Conservation (phyloP, 1,284 basidiomycete species). For the Puccinia polysora region DNA sequence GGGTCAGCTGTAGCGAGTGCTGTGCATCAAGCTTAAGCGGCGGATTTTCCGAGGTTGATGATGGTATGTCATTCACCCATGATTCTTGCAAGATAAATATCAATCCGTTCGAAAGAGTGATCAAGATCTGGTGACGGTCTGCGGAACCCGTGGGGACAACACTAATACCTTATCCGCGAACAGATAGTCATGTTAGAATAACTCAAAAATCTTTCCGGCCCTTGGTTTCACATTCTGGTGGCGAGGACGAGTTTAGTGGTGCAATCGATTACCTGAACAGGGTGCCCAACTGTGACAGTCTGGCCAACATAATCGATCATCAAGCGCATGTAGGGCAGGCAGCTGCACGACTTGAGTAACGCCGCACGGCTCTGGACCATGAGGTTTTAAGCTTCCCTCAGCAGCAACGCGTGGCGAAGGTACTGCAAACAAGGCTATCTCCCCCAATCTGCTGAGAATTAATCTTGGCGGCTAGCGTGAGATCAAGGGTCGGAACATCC, state of each 20-base stretch:
- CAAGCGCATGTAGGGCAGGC: conserved; percentile 6
- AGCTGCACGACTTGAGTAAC: background rate
- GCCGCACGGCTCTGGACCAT: background rate
- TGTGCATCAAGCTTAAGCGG: conserved; percentile 7
- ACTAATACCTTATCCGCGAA: background rate
- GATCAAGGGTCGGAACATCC: background rate
- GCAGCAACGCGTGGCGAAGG: background rate
- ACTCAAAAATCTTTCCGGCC: background rate
- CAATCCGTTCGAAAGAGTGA: conserved; percentile 12
- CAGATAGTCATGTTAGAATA: background rate
- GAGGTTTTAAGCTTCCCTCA: background rate
- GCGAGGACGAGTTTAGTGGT: too few relatives aligned
- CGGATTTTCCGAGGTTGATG: background rate
- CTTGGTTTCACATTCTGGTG: too few relatives aligned
- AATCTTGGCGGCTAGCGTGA: background rate
- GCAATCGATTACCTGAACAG: conserved; percentile 36
- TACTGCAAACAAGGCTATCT: background rate
- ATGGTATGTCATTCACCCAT: background rate
- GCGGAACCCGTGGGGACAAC: background rate
- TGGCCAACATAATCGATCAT: conserved; percentile 24
- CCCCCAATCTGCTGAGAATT: conserved; percentile 20
- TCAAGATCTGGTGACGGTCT: background rate
- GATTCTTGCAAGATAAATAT: conserved; percentile 12
- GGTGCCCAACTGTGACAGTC: conserved; percentile 22
- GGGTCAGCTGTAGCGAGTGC: conserved; percentile 19